phyloP scores from a whole-genome alignment of 768 basidiomycete genomes.

The Panaeolus papilionaceus region DNA sequence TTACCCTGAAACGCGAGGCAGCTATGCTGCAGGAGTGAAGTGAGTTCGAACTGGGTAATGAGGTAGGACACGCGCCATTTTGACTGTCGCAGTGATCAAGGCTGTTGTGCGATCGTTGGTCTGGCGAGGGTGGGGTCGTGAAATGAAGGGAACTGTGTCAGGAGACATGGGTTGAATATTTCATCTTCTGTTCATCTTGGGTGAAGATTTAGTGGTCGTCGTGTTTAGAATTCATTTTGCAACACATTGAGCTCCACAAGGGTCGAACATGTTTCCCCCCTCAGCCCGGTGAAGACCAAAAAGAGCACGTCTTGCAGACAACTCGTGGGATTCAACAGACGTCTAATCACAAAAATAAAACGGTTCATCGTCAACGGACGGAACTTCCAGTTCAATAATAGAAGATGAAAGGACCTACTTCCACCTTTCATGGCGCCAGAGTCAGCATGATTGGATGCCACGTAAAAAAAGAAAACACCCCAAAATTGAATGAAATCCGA shows the following conservation, averaged over 20 bases:
- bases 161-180: conserved; percentile 1
- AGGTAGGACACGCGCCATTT: conserved; percentile 11
- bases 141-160: conserved; percentile 9
- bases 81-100: conserved; percentile 3
- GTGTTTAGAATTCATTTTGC: conserved; percentile 8
- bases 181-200: conserved; percentile 8
- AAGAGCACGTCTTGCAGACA: conserved; percentile 6
- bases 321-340: conserved; percentile 11
- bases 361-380: conserved; percentile 6
- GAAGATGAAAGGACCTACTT: conserved; percentile 11
- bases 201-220: conserved; percentile 3
- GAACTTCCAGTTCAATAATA: conserved; percentile 12
- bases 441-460: neutral
- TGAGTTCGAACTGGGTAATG: neutral
- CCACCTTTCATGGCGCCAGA: conserved; percentile 10
- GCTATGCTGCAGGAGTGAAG: neutral
- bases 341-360: conserved; percentile 15
- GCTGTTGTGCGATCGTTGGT: conserved; percentile 1
- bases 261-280: conserved; percentile 8
- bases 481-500: conserved; percentile 11
- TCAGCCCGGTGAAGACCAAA: neutral
- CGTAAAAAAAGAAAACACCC: conserved; percentile 18
- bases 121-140: conserved; percentile 1
- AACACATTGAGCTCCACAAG: conserved; percentile 8
- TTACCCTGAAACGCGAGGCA: conserved; percentile 13